phyloP scores from a whole-genome alignment of 345 rosid species.

The Erysimum cheiranthoides region DNA sequence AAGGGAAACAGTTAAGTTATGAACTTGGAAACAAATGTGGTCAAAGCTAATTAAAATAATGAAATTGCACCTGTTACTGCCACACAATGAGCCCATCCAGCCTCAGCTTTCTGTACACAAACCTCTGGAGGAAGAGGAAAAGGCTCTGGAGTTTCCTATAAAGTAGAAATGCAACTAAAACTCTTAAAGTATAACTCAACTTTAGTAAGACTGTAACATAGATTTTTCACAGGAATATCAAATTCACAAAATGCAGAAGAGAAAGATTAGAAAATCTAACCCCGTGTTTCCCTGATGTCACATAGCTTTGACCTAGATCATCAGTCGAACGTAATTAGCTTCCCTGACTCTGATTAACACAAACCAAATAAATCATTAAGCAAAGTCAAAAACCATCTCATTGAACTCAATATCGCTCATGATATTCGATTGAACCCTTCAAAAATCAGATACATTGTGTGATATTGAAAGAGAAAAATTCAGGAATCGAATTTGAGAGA shows the following conservation, averaged over 20 bases:
- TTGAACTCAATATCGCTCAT: background rate
- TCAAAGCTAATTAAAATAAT: constrained; percentile 11
- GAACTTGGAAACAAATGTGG: background rate
- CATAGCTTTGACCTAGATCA: constrained; percentile 98
- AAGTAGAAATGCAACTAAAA: constrained; percentile 18
- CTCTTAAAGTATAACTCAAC: background rate
- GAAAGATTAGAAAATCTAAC: constrained; percentile 45
- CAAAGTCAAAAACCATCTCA: background rate
- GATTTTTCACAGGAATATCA: background rate
- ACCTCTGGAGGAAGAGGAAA: constrained; percentile 90
- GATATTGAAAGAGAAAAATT: background rate
- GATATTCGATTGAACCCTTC: background rate
- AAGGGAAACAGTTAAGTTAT: background rate
- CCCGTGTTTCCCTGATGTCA: constrained; percentile 98
- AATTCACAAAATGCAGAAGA: constrained; percentile 32
- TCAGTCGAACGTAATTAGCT: constrained; percentile 97
- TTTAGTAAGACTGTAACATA: background rate
- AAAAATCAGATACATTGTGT: constrained; percentile 30
- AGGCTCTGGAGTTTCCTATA: constrained; percentile 90
- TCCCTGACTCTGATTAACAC: constrained; percentile 72
- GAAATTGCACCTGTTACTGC: constrained; percentile 75
- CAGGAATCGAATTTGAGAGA: too few relatives aligned
- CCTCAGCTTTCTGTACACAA: constrained; percentile 72
- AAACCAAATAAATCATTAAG: background rate
- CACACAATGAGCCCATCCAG: constrained; percentile 99